Evolutionary conservation across 2,329 filamentous ascomycete species (phyloP).

Genomic region (Aspergillus sp.): DNA sequence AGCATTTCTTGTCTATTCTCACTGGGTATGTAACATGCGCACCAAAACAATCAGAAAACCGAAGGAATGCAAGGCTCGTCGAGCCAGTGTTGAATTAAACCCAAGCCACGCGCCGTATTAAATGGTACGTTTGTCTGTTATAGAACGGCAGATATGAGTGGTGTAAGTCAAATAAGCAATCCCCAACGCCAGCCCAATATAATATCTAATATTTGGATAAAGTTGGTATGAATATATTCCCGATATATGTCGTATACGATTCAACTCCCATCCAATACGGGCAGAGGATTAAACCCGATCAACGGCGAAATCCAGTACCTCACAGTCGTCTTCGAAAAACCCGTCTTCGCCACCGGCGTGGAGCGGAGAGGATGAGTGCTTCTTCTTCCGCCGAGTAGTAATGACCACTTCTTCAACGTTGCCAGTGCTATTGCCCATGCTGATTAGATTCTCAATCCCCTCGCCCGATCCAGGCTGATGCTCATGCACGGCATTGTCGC

Average conservation of each 20-base stretch:
- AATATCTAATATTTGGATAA: constrained; percentile 22
- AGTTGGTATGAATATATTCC: constrained; percentile 13
- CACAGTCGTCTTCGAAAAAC: constrained; percentile 91
- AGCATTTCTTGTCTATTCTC: constrained; percentile 2
- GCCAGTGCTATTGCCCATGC: constrained; percentile 53
- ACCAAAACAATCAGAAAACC: neutral
- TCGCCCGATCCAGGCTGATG: constrained; percentile 32
- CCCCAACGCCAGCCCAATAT: constrained; percentile 20
- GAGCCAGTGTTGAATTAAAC: constrained; percentile 6
- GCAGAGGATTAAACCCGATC: constrained; percentile 49
- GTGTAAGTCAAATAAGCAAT: constrained; percentile 10
- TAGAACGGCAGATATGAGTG: constrained; percentile 1
- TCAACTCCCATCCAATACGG: neutral
- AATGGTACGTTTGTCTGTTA: constrained; percentile 1
- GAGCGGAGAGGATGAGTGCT: constrained; percentile 29
- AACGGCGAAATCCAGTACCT: constrained; percentile 81
- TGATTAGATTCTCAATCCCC: constrained; percentile 50
- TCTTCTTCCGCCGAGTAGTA: constrained; percentile 71
- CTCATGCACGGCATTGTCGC: constrained; percentile 34
- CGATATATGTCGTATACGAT: constrained; percentile 5
- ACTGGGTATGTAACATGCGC: constrained; percentile 4
- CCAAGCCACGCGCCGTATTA: neutral
- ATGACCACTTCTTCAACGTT: constrained; percentile 77
- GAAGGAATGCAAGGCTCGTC: neutral
- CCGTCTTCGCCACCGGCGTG: constrained; percentile 58